These are phyloP conservation scores for Craspedostauros australis DNA, from an alignment of 108 stramenopile species.

Conservation along the genomic window DNA sequence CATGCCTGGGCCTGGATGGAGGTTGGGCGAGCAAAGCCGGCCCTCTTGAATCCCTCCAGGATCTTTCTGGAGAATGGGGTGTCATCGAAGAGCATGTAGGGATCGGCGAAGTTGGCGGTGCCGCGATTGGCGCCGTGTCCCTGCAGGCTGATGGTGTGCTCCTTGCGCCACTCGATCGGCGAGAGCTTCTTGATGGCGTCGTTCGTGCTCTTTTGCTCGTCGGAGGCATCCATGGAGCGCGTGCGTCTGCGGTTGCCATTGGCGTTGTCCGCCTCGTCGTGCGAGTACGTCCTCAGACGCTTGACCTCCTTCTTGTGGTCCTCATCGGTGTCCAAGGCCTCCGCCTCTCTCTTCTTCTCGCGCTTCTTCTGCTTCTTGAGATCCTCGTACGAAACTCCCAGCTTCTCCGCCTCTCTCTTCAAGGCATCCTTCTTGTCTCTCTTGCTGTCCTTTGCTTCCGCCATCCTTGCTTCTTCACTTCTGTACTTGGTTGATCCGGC, in stretches of 20 bases:
- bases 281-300: constrained; percentile 73
- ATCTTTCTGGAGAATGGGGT: constrained; percentile 68
- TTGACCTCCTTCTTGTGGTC: constrained; percentile 65
- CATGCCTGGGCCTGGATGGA: constrained; percentile 88
- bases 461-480: no score
- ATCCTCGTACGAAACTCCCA: constrained; percentile 68
- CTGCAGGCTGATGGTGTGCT: constrained; percentile 60
- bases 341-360: constrained; percentile 50
- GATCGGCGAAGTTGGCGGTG: constrained; percentile 36
- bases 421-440: constrained; percentile 65
- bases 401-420: constrained; percentile 59
- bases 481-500: no score
- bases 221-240: constrained; percentile 78
- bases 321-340: constrained; percentile 32
- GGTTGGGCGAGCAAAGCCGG: constrained; percentile 80
- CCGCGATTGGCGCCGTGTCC: constrained; percentile 45
- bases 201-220: constrained; percentile 41
- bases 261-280: constrained; percentile 40
- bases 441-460: constrained; percentile 44
- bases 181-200: constrained; percentile 39
- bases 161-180: constrained; percentile 76
- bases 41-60: constrained; percentile 53
- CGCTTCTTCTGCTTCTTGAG: constrained; percentile 44
- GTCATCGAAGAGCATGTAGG: constrained; percentile 70
- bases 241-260: constrained; percentile 49